Evolutionary conservation across 371 early-diverging fungal species (phyloP), one percentile per base, ranked within the genome.

Genomic region (Circinella umbellata): DNA sequence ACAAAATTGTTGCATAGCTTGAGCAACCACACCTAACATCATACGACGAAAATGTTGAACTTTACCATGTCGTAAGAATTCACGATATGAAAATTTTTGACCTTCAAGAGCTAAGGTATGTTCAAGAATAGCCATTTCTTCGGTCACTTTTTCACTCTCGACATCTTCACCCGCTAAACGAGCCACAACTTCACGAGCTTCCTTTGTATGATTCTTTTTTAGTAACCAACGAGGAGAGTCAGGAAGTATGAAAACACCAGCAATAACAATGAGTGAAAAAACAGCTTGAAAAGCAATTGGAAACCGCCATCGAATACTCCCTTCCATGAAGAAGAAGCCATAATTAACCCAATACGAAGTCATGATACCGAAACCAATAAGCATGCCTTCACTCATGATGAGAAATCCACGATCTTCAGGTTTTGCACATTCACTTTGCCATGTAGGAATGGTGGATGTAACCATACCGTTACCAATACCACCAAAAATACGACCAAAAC

Each of bases 191-290:
- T 73, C 74, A 63, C 81, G 79, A 39, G 75, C 73, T 37, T 80
- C 78, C 4, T 79, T 78, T 20, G 73, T 73, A 36, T 74, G 57
- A 51, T 80, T 80, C 36, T 86, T 80, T 54, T 80, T 73, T 54
- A 83, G 67, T 17, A 88, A 67, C 88, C 88, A 88, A 73, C 88
- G 86, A 39, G 88, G 87, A 8, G 88, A 79, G 64, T 85, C 87
- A 15, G 89, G 89, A 7, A 88, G 77, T 62, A 87, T 60, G 34
- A 81, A 76, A 14, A 77, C 69, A 61, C 81, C 86, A 49, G 71
- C 49, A 49, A 80, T 67, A 46, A 88, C 77, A 42, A 85, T 53
- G 37, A 81, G 73, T 14, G 84, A 84, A 67, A 84, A 86, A 51
- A 84, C 42, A 62, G 70, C 75, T 70, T 86, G 88, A 68, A 84